Percentiles rank a stretch among this genome's conserved stretches.
Conservation (phyloP, 129 eudicot species). For the Flaveria brownii region DNA sequence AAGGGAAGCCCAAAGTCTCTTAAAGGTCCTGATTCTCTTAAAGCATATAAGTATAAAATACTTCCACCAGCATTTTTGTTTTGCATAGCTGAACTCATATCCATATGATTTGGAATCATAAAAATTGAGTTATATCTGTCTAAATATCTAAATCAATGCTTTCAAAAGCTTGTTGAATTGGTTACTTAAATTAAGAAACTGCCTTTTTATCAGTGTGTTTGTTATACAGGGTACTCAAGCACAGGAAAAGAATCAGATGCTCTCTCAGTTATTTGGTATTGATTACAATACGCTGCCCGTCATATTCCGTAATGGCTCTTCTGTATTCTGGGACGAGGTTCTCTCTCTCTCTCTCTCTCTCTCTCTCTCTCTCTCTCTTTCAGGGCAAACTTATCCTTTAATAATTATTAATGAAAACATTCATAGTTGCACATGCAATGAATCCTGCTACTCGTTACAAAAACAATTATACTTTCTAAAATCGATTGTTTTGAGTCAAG, state of each 20-base stretch:
- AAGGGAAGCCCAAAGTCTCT: slow-evolving; percentile 66
- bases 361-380: neutral
- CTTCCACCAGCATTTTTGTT: neutral
- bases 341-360: neutral
- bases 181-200: neutral
- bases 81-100: neutral
- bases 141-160: neutral
- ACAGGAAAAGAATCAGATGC: slow-evolving; percentile 70
- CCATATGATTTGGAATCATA: neutral
- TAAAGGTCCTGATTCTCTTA: slow-evolving; percentile 54
- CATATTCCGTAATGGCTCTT: slow-evolving; percentile 87
- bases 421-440: neutral
- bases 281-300: slow-evolving; percentile 54
- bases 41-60: neutral
- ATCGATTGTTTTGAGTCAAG: neutral
- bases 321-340: slow-evolving; percentile 75
- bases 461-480: neutral
- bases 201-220: slow-evolving; percentile 6
- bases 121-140: neutral
- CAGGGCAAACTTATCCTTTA: neutral
- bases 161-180: neutral
- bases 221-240: slow-evolving; percentile 79
- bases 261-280: slow-evolving; percentile 45
- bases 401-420: neutral
- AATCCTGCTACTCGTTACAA: neutral